A percentile compares a stretch with the other conserved stretches of the same genome.
These are phyloP conservation scores for Lagerstroemia speciosa DNA, from an alignment of 345 rosid genomes.

Conservation along the genomic window DNA sequence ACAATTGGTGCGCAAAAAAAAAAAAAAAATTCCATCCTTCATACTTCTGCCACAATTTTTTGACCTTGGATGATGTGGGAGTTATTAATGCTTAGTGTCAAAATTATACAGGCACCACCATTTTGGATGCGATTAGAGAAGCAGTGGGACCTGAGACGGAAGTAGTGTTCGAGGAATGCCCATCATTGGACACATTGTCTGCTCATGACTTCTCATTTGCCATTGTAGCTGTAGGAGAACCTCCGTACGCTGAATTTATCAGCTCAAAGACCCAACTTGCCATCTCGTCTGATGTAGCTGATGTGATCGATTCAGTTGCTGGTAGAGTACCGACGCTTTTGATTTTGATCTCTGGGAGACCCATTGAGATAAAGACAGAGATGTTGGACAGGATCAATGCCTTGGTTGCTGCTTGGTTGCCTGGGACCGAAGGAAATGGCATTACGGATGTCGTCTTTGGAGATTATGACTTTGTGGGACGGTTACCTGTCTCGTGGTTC, in stretches of 20 bases:
- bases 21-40: neutral
- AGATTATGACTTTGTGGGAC: constrained; percentile 67
- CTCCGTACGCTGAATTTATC: constrained; percentile 34
- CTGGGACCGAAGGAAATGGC: constrained; percentile 90
- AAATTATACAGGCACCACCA: constrained; percentile 12
- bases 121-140: constrained; percentile 9
- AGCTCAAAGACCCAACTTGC: constrained; percentile 52
- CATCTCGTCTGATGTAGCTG: constrained; percentile 33
- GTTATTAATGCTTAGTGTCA: too few species aligned
- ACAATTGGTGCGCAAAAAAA: neutral
- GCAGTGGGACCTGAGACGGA: constrained; percentile 5
- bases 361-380: constrained; percentile 62
- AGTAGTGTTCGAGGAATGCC: constrained; percentile 46
- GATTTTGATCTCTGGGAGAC: constrained; percentile 58
- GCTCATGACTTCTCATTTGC: constrained; percentile 58
- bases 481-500: constrained; percentile 75
- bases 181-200: constrained; percentile 40
- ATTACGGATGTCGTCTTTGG: constrained; percentile 71
- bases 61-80: too few species aligned
- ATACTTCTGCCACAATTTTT: too few species aligned
- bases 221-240: constrained; percentile 75
- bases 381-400: constrained; percentile 41
- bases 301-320: constrained; percentile 16
- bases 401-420: constrained; percentile 90
- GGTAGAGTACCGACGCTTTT: constrained; percentile 7